Conservation (phyloP, 2,329 filamentous ascomycete genomes). For the Cladosporium phlei region DNA sequence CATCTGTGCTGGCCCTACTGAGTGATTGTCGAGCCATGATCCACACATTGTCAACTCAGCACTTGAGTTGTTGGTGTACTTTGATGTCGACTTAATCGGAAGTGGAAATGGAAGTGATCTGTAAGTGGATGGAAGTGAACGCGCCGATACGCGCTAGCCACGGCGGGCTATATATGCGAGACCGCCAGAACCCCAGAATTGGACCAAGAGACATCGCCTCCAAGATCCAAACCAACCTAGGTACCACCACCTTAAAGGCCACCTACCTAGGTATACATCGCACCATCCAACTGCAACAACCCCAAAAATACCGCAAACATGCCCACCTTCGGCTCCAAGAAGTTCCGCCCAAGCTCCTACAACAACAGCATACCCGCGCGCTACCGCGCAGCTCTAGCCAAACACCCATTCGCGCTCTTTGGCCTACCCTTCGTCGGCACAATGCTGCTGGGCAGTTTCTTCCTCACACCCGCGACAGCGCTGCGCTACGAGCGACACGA, state of each 20-base stretch:
- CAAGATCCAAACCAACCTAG: no score
- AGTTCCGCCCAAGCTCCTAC: conserved; percentile 62
- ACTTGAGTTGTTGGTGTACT: no score
- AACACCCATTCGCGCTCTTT: conserved; percentile 85
- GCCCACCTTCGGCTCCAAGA: conserved; percentile 33
- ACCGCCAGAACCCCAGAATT: no score
- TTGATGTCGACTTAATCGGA: no score
- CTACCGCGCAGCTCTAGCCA: conserved; percentile 71
- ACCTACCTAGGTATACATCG: no score
- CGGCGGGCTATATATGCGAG: no score
- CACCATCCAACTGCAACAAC: not conserved
- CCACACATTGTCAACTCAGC: conserved; percentile 5
- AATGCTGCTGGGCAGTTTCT: conserved; percentile 88
- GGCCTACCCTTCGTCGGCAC: conserved; percentile 87
- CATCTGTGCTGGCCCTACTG: conserved; percentile 12
- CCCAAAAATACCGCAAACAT: conserved; percentile 17
- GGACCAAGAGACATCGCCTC: no score
- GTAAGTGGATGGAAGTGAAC: no score
- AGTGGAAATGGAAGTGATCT: no score
- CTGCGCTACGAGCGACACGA: conserved; percentile 92
- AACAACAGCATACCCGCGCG: conserved; percentile 64
- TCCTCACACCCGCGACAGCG: conserved; percentile 88
- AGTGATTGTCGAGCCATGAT: conserved; percentile 37
- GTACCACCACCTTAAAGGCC: no score
- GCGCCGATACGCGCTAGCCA: no score